Base-by-base conservation (phyloP, 352 stramenopile species). In the Globisporangium uncinulatum region DNA sequence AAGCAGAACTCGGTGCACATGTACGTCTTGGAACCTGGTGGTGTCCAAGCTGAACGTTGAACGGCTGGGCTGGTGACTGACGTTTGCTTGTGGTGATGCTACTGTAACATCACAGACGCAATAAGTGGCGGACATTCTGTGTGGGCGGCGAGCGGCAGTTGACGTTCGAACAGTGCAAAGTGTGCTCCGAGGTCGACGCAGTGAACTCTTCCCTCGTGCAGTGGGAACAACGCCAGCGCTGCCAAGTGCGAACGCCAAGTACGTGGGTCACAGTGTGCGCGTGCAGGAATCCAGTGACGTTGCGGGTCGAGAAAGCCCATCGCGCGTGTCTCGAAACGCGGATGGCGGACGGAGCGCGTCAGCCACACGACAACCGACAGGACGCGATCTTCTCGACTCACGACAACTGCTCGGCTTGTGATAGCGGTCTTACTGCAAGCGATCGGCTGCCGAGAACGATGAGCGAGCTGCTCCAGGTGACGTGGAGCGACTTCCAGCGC, bases 211-310 rank as follows among this genome's bases (percentile, higher is more conserved):
- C 45, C 6, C 61, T 61, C 1, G 36, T 45, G 17, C 34, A 57
- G 4, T 86, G 67, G 66, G 75, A 86, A 52, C 21, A 37, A 6
- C 29, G 32, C 0, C 62, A 83, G 31, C 53, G 31, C 10, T 83
- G 75, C 31, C n/a, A 11, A 0, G 53, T 55, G 46, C 48, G 66
- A 8, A 34, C 69, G 11, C 73, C 69, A 10, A 75, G 53, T 20
- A 83, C 75, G 0, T 86, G 75, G 75, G 44, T 86, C 29, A 57
- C 46, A 7, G 6, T 79, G 34, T 86, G 75, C 45, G n/a, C 54
- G 21, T 86, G 75, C 32, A 41, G 63, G 9, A 67, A 80, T 32
- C 54, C 61, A 0, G 34, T 63, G n/a, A 83, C 66, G 1, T 44
- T 68, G 6, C 60, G 37, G 0, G 31, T 15, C 19, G 55, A 57